Percentiles rank a stretch among this genome's conserved stretches.
Conservation (phyloP, 306 rosid genomes). For the Sindora glabra region DNA sequence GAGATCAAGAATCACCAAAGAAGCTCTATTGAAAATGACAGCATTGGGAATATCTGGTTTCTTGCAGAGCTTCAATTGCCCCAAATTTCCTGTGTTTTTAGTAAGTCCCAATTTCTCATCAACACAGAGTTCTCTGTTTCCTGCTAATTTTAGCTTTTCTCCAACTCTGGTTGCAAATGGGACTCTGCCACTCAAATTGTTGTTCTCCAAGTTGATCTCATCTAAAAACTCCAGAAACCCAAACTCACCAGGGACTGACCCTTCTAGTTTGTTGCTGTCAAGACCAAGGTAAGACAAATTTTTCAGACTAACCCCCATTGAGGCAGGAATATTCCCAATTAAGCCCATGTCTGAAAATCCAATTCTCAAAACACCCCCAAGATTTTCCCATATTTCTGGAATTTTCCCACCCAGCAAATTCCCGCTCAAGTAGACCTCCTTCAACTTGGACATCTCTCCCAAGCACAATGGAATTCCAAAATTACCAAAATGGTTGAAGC, state of each 20-base stretch:
- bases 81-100: conserved; percentile 8
- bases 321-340: conserved; percentile 53
- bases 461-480: conserved; percentile 59
- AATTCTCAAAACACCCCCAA: conserved; percentile 33
- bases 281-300: conserved; percentile 60
- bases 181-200: conserved; percentile 60
- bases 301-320: conserved; percentile 58
- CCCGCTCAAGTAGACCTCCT: conserved; percentile 63
- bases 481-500: conserved; percentile 54
- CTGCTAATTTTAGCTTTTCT: conserved; percentile 42
- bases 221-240: conserved; percentile 32
- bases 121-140: conserved; percentile 57
- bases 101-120: conserved; percentile 16
- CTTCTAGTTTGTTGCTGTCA: conserved; percentile 64
- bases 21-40: conserved; percentile 28
- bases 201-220: conserved; percentile 79
- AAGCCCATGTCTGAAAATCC: conserved; percentile 64
- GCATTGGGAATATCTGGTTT: conserved; percentile 28
- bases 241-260: conserved; percentile 58
- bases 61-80: conserved; percentile 34
- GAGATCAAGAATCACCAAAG: conserved; percentile 31
- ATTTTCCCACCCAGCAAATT: conserved; percentile 62
- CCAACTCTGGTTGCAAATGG: conserved; percentile 31
- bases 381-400: conserved; percentile 67
- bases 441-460: conserved; percentile 37